Evolutionary conservation across 2,329 filamentous ascomycete species (phyloP).

Genomic region (Fusarium oligoseptatum): DNA sequence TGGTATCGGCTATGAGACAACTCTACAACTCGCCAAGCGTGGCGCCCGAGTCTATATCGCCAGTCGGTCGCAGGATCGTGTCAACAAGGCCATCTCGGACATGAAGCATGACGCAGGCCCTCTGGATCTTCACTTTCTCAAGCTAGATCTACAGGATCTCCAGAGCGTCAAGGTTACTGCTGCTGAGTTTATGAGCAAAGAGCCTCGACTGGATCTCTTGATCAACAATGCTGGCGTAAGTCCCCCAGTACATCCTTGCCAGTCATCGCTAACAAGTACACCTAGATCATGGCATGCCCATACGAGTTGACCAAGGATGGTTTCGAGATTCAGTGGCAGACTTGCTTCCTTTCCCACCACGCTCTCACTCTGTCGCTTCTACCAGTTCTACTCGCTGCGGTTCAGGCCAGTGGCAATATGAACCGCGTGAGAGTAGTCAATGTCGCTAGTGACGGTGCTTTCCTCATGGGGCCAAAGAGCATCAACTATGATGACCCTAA

Average conservation of each 20-base stretch:
- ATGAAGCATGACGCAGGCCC: constrained; percentile 21
- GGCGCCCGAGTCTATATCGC: constrained; percentile 42
- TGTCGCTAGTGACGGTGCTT: constrained; percentile 41
- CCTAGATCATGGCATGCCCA: constrained; percentile 43
- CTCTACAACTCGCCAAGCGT: constrained; percentile 34
- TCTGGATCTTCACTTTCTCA: constrained; percentile 41
- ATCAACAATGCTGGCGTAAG: constrained; percentile 49
- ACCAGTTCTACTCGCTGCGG: constrained; percentile 30
- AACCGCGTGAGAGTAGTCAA: constrained; percentile 42
- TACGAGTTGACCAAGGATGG: constrained; percentile 40
- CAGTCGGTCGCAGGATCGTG: constrained; percentile 34
- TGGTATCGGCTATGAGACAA: constrained; percentile 43
- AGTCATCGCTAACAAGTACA: neutral
- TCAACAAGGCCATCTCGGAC: constrained; percentile 36
- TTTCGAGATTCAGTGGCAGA: constrained; percentile 41
- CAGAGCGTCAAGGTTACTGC: constrained; percentile 34
- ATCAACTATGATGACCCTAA: constrained; percentile 44
- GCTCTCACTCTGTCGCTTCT: constrained; percentile 35
- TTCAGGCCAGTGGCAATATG: constrained; percentile 13
- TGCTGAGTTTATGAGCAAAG: constrained; percentile 29
- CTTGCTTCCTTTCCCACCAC: constrained; percentile 40
- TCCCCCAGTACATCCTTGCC: neutral
- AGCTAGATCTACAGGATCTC: constrained; percentile 41
- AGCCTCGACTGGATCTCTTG: constrained; percentile 36
- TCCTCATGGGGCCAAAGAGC: constrained; percentile 27